phyloP scores from a whole-genome alignment of 495 filamentous ascomycete species.

The Aspergillus affinis region DNA sequence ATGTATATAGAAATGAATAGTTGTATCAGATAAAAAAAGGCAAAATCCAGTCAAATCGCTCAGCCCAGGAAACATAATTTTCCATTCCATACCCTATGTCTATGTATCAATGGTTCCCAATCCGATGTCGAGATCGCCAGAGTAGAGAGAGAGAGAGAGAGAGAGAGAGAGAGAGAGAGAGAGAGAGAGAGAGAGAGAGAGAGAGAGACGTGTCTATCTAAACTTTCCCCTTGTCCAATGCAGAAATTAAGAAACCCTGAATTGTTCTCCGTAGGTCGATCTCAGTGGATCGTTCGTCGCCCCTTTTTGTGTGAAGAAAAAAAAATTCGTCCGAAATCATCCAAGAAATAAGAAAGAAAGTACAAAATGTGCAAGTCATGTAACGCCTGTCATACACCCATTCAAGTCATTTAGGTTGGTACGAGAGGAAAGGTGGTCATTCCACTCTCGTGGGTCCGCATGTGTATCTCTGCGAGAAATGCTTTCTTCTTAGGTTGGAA shows the following conservation, averaged over 20 bases:
- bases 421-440: background rate
- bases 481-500: no score
- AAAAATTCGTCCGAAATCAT: constrained; percentile 3
- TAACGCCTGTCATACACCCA: constrained; percentile 17
- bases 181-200: background rate
- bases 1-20: background rate
- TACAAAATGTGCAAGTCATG: background rate
- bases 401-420: constrained; percentile 13
- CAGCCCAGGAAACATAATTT: background rate
- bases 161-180: no score
- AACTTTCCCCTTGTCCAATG: background rate
- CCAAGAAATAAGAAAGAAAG: background rate
- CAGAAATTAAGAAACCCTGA: background rate
- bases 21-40: background rate
- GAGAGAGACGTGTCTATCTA: background rate
- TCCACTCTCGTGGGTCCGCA: background rate
- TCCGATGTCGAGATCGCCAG: background rate
- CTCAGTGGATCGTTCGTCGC: background rate
- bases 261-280: background rate
- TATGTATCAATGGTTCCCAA: background rate
- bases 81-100: background rate
- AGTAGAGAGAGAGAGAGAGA: background rate
- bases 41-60: background rate
- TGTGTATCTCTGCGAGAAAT: no score
- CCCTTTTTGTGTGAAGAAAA: background rate